Base-by-base conservation (phyloP, 2,329 filamentous ascomycete genomes). In the Alternaria sp. region DNA sequence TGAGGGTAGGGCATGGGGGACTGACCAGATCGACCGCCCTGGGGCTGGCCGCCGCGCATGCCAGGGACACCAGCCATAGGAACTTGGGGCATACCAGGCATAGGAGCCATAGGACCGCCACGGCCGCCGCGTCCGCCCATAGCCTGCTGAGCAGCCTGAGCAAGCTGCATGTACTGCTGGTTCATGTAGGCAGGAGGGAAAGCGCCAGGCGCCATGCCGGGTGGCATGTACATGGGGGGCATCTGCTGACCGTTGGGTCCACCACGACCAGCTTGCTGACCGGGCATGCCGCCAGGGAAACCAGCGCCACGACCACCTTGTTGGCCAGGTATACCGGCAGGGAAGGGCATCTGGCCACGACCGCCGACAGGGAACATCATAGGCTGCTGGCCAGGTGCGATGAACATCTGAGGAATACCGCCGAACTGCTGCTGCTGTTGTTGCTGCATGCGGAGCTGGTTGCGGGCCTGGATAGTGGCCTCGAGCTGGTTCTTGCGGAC, bases 401-500 rank as follows among this genome's bases (percentile, higher is more conserved):
- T 96, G 86, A 95, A 98, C 82, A 98, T 93, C 65, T 91, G 89
- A 58, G 92, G 88, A 52, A 77, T 72, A 44, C 62, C 72, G 28
- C 74, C 74, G 26, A 77, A 77, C 62, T 77, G 73, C 70, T 67
- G 90, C 91, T 67, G 93, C 92, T 68, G 93, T 69, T 93, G 92
- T 82, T 99, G 95, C 85, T 98, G 95, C 89, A 98, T 95, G 76
- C 95, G 91, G 77, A 97, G 89, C 81, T 97, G 94, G 86, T 98
- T 98, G 81, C 95, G 93, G 80, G 95, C 94, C 84, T 98, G 95
- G 80, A 99, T 99, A 82, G 92, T 97, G 74, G 94, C 94, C 85
- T 99, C 95, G 71, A 99, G 92, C 66, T 98, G 95, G 84, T 89
- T 97, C 88, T 97, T 97, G 82, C 95, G 93, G 74, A 99, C 94